A percentile compares a stretch with the other conserved stretches of the same genome.
Evolutionary conservation across 2,329 filamentous ascomycete genomes (phyloP).

Genomic region (Cordyceps cicadae): DNA sequence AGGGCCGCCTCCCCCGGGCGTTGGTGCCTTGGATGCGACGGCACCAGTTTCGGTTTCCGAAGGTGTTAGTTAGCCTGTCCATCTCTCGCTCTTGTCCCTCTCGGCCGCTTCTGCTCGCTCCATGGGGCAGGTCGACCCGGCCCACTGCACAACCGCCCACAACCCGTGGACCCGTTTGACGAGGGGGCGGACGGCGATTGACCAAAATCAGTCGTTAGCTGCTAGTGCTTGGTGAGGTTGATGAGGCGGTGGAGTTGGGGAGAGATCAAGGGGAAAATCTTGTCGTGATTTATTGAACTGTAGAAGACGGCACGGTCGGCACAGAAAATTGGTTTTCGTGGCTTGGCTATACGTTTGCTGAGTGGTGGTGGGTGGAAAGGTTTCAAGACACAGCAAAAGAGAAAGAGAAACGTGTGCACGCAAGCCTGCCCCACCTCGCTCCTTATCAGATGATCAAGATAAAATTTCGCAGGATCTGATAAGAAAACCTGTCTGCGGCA

Average conservation of each 20-base stretch:
- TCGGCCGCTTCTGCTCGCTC: background rate
- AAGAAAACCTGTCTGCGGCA: background rate
- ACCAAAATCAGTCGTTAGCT: background rate
- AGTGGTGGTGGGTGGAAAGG: background rate
- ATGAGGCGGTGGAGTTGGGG: background rate
- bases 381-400: background rate
- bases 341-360: background rate
- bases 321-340: background rate
- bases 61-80: background rate
- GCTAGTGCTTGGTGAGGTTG: background rate
- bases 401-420: background rate
- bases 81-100: background rate
- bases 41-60: constrained; percentile 4
- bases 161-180: background rate
- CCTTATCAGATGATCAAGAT: constrained; percentile 15
- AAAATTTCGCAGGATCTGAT: constrained; percentile 12
- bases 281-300: background rate
- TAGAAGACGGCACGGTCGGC: background rate
- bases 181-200: background rate
- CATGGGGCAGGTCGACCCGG: background rate
- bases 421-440: background rate
- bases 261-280: background rate
- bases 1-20: background rate
- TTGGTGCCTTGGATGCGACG: constrained; percentile 1
- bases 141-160: background rate